Percentiles rank a stretch among this genome's conserved stretches.
phyloP scores from a whole-genome alignment of 2,329 filamentous ascomycete species.

The Septoria linicola region DNA sequence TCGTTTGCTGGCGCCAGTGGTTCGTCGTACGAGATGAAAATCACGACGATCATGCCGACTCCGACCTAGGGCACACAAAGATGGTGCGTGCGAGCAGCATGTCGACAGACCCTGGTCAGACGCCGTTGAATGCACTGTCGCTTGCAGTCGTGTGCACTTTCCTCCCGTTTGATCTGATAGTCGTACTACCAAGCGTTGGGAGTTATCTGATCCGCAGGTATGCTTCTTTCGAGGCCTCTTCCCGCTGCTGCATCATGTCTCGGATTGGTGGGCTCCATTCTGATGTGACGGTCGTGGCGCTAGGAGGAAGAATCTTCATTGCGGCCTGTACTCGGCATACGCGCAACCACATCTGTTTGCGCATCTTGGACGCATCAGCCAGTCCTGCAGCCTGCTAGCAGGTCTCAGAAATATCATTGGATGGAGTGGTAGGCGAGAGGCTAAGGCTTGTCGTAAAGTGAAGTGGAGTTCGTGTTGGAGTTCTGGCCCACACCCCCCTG shows the following conservation, averaged over 20 bases:
- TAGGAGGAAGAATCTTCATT: not conserved
- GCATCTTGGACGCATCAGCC: no score
- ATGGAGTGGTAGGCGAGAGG: no score
- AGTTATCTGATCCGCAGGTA: not conserved
- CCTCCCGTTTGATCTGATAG: not conserved
- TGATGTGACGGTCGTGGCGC: not conserved
- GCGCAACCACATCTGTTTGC: no score
- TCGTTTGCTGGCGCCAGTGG: not conserved
- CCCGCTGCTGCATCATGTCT: not conserved
- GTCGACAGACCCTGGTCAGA: not conserved
- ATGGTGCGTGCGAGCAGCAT: not conserved
- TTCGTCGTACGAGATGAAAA: constrained; percentile 2
- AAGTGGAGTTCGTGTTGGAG: no score
- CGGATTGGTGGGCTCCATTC: not conserved
- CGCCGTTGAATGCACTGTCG: not conserved
- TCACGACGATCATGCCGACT: constrained; percentile 2
- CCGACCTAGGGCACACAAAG: not conserved
- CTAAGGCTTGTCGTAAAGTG: no score
- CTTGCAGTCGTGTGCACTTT: not conserved
- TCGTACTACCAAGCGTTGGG: not conserved
- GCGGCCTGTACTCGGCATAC: no score
- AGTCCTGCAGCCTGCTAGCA: no score
- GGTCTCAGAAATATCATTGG: no score
- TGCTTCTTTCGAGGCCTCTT: not conserved
- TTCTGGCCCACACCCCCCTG: no score